phyloP scores from a whole-genome alignment of 306 rosid species.

The Spatholobus suberectus region DNA sequence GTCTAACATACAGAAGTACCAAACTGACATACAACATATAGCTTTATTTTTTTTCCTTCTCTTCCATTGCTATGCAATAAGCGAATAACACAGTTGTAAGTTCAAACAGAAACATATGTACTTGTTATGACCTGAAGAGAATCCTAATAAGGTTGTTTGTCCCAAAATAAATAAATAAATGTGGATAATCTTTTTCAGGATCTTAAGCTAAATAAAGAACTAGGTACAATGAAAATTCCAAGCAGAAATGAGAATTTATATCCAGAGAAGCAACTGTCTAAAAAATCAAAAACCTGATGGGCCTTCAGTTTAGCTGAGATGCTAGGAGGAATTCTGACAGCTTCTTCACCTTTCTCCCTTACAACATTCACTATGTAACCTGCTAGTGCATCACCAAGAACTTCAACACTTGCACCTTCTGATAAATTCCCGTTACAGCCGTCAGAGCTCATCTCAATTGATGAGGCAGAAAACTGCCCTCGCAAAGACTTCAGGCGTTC shows the following conservation, averaged over 20 bases:
- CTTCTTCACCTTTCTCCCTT: constrained; percentile 95
- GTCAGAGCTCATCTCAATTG: constrained; percentile 59
- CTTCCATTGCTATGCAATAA: constrained; percentile 10
- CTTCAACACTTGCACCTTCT: constrained; percentile 77
- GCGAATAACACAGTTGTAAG: constrained; percentile 3
- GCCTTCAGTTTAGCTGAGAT: constrained; percentile 87
- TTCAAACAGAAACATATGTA: neutral
- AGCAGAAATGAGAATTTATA: constrained; percentile 25
- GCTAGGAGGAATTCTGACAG: constrained; percentile 90
- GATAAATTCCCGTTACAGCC: constrained; percentile 71
- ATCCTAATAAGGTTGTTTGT: constrained; percentile 6
- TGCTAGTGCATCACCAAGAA: constrained; percentile 76
- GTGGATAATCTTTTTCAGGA: neutral
- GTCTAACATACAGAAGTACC: neutral
- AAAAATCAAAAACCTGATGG: constrained; percentile 72
- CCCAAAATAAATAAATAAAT: neutral
- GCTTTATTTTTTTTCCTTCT: neutral
- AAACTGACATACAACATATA: neutral
- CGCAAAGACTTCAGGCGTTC: constrained; percentile 88
- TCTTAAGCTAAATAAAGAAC: constrained; percentile 15
- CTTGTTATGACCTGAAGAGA: neutral
- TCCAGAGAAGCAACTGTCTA: neutral
- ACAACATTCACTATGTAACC: constrained; percentile 96
- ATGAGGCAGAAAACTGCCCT: constrained; percentile 76
- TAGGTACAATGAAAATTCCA: neutral